Evolutionary conservation across 2,329 filamentous ascomycete species (phyloP), one percentile per base, ranked within the genome.

Genomic region (Aspergillus pseudotamarii): DNA sequence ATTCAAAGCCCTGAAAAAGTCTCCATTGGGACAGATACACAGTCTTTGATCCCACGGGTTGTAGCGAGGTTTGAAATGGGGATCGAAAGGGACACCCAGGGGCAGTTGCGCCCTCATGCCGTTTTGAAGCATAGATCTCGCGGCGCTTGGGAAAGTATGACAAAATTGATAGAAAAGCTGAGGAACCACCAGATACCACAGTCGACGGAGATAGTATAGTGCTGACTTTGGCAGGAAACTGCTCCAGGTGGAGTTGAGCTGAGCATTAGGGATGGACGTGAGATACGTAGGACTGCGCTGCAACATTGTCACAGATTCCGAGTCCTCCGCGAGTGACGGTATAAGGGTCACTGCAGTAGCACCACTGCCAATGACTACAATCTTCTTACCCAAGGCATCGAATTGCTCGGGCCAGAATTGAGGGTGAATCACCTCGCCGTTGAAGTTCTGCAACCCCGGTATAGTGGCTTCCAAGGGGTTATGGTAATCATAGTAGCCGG

Each of bases 281-380:
- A 93, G 82, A 70, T 91, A 93, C 0, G 83, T 85, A 0, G 92
- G 92, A 34, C 88, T 92, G 57, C 92, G 86, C 76, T 95, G 92
- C 3, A 95, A 82, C 85, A 94, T 91, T 1, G 90, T 93, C 14
- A 92, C 38, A 8, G 87, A 19, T 85, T 82, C 4, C 76, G 78
- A 5, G 89, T 90, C 30, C 83, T 89, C 79, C 0, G 87, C 86
- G 26, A 95, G 78, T 50, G 81, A 84, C 0, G 92, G 92, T 3
- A 95, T 72, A 0, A 96, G 82, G 0, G 91, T 94, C 45, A 94
- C 79, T 10, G 91, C 89, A 0, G 92, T 95, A 1, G 92, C 91
- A 6, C 92, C 92, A 16, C 86, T 90, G 14, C 91, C 91, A 64
- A 94, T 86, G 60, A 94, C 80, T 51, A 91, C 83, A 23, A 94